A percentile compares a stretch with the other conserved stretches of the same genome.
Conservation (phyloP, 306 rosid species). For the Vigna reflexopilosa region DNA sequence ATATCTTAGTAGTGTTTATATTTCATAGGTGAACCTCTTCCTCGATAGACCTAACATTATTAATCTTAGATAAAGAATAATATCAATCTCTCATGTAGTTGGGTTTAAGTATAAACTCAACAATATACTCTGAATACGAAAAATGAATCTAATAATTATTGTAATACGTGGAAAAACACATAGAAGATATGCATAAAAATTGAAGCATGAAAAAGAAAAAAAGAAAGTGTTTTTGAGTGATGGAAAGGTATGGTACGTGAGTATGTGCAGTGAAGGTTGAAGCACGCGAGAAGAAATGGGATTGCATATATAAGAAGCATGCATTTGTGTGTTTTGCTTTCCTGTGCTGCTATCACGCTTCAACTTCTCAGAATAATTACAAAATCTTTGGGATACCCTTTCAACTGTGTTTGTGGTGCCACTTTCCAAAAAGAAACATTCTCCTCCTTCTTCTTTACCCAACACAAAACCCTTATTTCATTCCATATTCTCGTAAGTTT, state of each 20-base stretch:
- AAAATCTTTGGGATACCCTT: neutral
- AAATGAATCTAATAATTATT: slow-evolving; percentile 8
- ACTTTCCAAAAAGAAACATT: slow-evolving; percentile 34
- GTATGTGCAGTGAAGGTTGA: slow-evolving; percentile 23
- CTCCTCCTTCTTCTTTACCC: slow-evolving; percentile 12
- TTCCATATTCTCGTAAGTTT: neutral
- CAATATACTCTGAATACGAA: neutral
- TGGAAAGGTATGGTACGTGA: slow-evolving; percentile 19
- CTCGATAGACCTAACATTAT: no score
- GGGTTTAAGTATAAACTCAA: no score
- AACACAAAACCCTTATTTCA: neutral
- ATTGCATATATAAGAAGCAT: neutral
- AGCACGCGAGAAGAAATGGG: slow-evolving; percentile 31
- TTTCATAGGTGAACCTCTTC: no score
- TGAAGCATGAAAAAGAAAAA: no score
- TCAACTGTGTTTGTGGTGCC: neutral
- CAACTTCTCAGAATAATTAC: slow-evolving; percentile 3
- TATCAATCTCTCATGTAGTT: no score
- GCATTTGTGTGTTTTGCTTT: neutral
- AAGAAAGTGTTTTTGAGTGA: neutral
- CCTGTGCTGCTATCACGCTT: slow-evolving; percentile 43
- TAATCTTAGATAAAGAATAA: no score
- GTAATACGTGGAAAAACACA: neutral
- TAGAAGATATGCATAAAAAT: neutral
- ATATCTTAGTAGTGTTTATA: no score